Percentiles rank a stretch among this genome's conserved stretches.
phyloP scores from a whole-genome alignment of 352 stramenopile genomes.

The Pythium vanterpoolii region DNA sequence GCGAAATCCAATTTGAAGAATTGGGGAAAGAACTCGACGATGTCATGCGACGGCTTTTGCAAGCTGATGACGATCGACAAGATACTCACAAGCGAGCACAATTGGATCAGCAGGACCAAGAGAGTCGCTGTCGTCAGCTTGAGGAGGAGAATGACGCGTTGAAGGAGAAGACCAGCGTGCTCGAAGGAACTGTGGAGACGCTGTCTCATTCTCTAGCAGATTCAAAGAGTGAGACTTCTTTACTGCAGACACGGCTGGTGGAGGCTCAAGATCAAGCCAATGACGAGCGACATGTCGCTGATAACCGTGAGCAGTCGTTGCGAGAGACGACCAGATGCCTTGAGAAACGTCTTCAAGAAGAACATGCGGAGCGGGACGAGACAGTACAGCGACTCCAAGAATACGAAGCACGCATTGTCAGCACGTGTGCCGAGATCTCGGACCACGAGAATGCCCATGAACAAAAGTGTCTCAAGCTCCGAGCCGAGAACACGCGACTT shows the following conservation, averaged over 20 bases:
- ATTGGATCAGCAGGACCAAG: not conserved
- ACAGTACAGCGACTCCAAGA: slow-evolving; percentile 64
- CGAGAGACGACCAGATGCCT: slow-evolving; percentile 18
- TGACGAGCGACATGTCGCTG: not conserved
- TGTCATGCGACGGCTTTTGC: slow-evolving; percentile 23
- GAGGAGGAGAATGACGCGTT: slow-evolving; percentile 1
- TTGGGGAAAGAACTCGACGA: slow-evolving; percentile 30
- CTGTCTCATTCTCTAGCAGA: not conserved
- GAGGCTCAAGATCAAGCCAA: not conserved
- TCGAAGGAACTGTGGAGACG: not conserved
- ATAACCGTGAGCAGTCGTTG: not conserved
- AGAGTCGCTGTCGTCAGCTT: not conserved
- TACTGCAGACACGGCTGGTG: not conserved
- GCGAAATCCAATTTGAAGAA: slow-evolving; percentile 30
- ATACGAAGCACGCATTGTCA: slow-evolving; percentile 68
- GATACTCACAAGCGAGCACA: not conserved
- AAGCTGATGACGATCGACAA: not conserved
- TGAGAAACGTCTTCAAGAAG: slow-evolving; percentile 33
- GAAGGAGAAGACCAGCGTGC: not conserved
- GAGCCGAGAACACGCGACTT: slow-evolving; percentile 28
- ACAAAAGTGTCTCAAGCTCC: slow-evolving; percentile 45
- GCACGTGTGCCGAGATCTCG: slow-evolving; percentile 64
- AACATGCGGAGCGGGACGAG: slow-evolving; percentile 58
- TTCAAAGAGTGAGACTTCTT: not conserved
- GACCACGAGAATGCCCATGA: slow-evolving; percentile 66